phyloP scores from a whole-genome alignment of 768 basidiomycete species.

The Hypholoma sublateritium region DNA sequence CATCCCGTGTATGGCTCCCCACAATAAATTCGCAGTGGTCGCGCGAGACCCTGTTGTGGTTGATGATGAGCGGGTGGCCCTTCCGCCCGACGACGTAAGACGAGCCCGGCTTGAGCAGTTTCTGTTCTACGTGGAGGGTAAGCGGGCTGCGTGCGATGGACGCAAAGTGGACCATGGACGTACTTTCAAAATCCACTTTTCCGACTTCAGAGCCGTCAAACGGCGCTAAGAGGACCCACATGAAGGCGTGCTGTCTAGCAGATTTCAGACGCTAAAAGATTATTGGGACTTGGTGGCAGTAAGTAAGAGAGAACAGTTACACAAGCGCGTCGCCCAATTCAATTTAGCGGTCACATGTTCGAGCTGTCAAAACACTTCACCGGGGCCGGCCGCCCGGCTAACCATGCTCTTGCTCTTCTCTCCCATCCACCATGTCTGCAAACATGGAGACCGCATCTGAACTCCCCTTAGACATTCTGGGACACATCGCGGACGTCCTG shows the following conservation, averaged over 20 bases:
- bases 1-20: slow-evolving; percentile 46
- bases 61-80: slow-evolving; percentile 48
- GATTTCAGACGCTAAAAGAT: too few relatives aligned
- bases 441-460: too few relatives aligned
- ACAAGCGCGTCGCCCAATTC: too few relatives aligned
- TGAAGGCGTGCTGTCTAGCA: neutral
- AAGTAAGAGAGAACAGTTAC: too few relatives aligned
- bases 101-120: slow-evolving; percentile 61
- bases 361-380: too few relatives aligned
- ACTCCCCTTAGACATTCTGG: too few relatives aligned
- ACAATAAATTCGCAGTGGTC: slow-evolving; percentile 61
- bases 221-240: neutral
- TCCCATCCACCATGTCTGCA: too few relatives aligned
- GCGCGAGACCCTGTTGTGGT: slow-evolving; percentile 64
- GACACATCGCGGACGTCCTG: too few relatives aligned
- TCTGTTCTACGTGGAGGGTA: slow-evolving; percentile 29
- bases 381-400: too few relatives aligned
- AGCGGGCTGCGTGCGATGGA: neutral
- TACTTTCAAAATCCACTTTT: neutral
- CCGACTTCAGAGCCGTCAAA: neutral
- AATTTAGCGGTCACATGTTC: too few relatives aligned
- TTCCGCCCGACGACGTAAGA: slow-evolving; percentile 60
- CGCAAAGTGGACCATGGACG: neutral
- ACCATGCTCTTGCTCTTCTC: too few relatives aligned
- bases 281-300: too few relatives aligned